phyloP scores from a whole-genome alignment of 139 green algal genomes.

The Marvania coccoides region DNA sequence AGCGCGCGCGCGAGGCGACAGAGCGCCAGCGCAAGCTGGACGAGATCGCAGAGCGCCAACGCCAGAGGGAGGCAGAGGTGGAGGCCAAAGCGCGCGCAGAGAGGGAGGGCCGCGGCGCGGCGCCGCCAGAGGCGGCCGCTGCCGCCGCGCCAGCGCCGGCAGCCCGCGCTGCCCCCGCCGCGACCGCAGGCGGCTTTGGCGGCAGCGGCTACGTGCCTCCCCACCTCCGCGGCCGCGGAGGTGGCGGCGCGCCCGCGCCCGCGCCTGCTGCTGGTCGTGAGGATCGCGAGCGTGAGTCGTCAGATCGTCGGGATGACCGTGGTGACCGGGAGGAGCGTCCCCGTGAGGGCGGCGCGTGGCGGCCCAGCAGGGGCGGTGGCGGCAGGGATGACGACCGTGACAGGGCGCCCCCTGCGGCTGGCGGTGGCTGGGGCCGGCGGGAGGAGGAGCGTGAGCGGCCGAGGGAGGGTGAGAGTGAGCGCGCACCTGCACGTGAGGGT shows the following conservation, averaged over 20 bases:
- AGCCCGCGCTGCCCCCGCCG: neutral
- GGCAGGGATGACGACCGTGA: neutral
- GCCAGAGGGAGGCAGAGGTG: slow-evolving; percentile 27
- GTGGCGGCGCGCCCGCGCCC: neutral
- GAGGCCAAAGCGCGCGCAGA: slow-evolving; percentile 29
- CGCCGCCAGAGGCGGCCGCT: slow-evolving; percentile 6
- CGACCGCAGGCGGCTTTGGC: neutral
- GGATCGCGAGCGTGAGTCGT: too few relatives aligned
- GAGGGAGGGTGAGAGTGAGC: neutral
- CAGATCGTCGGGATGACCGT: too few relatives aligned
- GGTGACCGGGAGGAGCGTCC: too few relatives aligned
- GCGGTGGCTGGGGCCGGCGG: neutral
- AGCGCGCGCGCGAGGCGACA: slow-evolving; percentile 9
- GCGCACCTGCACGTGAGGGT: neutral
- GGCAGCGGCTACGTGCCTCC: slow-evolving; percentile 2
- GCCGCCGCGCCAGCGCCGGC: neutral
- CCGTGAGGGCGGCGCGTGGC: slow-evolving; percentile 2
- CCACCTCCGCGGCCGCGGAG: neutral
- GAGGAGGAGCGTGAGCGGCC: neutral
- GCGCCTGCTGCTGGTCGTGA: too few relatives aligned
- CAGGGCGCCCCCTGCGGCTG: too few relatives aligned
- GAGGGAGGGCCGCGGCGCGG: slow-evolving; percentile 4
- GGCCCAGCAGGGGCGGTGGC: neutral
- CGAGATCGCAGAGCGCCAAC: slow-evolving; percentile 21
- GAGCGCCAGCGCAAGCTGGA: slow-evolving; percentile 29